phyloP scores from a whole-genome alignment of 257 asterid species.

The Verbena officinalis region DNA sequence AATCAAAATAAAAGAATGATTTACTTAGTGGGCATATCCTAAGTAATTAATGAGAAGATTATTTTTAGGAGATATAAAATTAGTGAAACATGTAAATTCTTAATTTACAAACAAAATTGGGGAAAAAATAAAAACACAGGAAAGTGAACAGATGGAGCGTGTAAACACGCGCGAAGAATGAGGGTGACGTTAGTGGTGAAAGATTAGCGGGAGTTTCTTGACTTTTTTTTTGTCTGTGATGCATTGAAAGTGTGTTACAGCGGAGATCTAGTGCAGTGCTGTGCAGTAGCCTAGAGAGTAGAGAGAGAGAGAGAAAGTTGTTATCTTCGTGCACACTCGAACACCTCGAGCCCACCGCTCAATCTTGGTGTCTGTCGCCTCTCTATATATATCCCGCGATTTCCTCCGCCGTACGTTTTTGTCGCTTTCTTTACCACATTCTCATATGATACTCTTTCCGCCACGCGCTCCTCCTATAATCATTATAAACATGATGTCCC shows the following conservation, averaged over 20 bases:
- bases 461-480: constrained; percentile 37
- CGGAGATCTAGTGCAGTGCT: constrained; percentile 44
- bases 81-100: no score
- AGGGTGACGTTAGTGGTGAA: background rate
- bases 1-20: no score
- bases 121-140: no score
- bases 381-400: constrained; percentile 44
- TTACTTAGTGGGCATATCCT: no score
- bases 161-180: background rate
- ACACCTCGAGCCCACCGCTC: constrained; percentile 54
- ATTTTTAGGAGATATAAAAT: no score
- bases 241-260: constrained; percentile 37
- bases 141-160: background rate
- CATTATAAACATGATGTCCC: no score
- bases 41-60: no score
- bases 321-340: constrained; percentile 15
- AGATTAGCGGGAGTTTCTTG: background rate
- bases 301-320: background rate
- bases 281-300: constrained; percentile 44
- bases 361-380: constrained; percentile 12
- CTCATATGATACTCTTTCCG: constrained; percentile 2
- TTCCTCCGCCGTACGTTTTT: constrained; percentile 45
- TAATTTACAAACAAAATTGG: no score
- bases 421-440: constrained; percentile 31
- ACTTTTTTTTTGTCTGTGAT: background rate